Evolutionary conservation across 2,329 filamentous ascomycete species (phyloP).

Genomic region (Gnomoniopsis sp.): DNA sequence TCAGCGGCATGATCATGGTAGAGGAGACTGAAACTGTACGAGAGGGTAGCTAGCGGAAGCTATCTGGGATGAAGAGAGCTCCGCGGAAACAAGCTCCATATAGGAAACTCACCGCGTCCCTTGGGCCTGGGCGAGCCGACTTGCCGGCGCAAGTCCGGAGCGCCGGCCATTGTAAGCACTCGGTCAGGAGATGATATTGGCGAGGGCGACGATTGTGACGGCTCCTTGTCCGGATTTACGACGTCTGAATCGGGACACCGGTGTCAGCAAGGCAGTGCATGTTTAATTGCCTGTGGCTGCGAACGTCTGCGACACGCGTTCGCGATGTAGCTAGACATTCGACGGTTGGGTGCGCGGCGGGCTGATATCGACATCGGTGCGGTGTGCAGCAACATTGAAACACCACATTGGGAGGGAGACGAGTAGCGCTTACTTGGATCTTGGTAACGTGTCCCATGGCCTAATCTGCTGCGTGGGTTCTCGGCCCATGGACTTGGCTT

Average conservation of each 20-base stretch:
- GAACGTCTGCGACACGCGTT: not conserved
- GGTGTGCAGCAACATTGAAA: too few species aligned
- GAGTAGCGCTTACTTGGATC: slow-evolving; percentile 38
- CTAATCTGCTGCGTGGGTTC: slow-evolving; percentile 39
- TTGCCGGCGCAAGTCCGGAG: slow-evolving; percentile 45
- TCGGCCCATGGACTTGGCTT: slow-evolving; percentile 38
- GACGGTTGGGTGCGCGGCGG: not conserved
- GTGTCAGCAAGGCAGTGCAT: slow-evolving; percentile 13
- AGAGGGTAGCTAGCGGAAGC: not conserved
- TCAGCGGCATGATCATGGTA: slow-evolving; percentile 12
- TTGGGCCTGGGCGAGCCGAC: slow-evolving; percentile 56
- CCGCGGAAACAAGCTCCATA: slow-evolving; percentile 8
- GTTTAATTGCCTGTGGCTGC: too few species aligned
- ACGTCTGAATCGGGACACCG: slow-evolving; percentile 32
- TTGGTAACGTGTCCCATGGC: slow-evolving; percentile 45
- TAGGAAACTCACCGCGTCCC: slow-evolving; percentile 45
- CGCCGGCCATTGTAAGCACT: slow-evolving; percentile 14
- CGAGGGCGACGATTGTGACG: not conserved
- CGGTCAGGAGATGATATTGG: slow-evolving; percentile 24
- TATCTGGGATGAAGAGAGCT: not conserved
- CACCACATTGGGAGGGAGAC: too few species aligned
- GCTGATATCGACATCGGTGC: not conserved
- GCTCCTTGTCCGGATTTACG: slow-evolving; percentile 39
- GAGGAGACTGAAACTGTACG: not conserved
- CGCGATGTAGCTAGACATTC: not conserved